Percentiles rank a stretch among this genome's conserved stretches.
phyloP scores from a whole-genome alignment of 2,329 filamentous ascomycete species.

The Lecanicillium sp. region DNA sequence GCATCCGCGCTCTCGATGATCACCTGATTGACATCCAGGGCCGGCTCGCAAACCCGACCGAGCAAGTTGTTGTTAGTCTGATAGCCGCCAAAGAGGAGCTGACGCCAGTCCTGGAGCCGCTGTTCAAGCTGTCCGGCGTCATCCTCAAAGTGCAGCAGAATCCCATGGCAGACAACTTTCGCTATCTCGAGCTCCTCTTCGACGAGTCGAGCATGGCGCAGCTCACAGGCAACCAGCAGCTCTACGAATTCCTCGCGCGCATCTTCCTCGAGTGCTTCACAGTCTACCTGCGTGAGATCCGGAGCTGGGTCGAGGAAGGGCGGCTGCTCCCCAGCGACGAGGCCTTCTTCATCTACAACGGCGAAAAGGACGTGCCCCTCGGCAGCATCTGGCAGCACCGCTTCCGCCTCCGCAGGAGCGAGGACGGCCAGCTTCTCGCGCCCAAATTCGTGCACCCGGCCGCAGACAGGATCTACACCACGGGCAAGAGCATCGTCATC shows the following conservation, averaged over 20 bases:
- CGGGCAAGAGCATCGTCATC: conserved; percentile 83
- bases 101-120: conserved; percentile 43
- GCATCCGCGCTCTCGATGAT: conserved; percentile 53
- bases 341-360: conserved; percentile 68
- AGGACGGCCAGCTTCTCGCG: conserved; percentile 56
- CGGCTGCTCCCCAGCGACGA: conserved; percentile 59
- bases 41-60: conserved; percentile 47
- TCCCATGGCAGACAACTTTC: conserved; percentile 51
- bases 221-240: conserved; percentile 54
- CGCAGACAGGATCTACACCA: conserved; percentile 69
- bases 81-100: conserved; percentile 56
- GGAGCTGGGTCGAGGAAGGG: conserved; percentile 79
- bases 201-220: conserved; percentile 64
- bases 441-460: conserved; percentile 70
- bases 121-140: conserved; percentile 56
- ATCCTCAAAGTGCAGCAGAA: conserved; percentile 50
- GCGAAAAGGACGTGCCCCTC: conserved; percentile 49
- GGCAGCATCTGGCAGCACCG: conserved; percentile 70
- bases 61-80: conserved; percentile 59
- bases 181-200: conserved; percentile 74
- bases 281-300: conserved; percentile 74
- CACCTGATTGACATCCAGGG: conserved; percentile 55
- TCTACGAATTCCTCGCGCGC: conserved; percentile 57
- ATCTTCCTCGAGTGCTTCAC: conserved; percentile 78
- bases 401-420: conserved; percentile 59